Conservation (phyloP, 129 eudicot species). For the Arctium minus region DNA sequence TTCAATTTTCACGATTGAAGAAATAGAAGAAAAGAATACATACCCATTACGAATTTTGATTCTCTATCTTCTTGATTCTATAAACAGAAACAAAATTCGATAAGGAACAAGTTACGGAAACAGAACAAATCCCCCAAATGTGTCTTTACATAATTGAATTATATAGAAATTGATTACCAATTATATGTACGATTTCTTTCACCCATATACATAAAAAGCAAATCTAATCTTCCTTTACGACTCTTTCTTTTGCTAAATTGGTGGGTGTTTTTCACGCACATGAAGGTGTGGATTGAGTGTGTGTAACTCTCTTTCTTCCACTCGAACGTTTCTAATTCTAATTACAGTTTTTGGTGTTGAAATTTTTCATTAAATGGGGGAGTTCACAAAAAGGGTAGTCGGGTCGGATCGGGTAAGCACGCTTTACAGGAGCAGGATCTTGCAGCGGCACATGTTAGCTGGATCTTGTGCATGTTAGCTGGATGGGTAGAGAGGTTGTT, state of each 20-base stretch:
- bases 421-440: constrained; percentile 19
- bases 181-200: background rate
- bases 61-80: constrained; percentile 27
- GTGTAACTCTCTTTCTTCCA: background rate
- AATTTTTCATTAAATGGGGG: constrained; percentile 20
- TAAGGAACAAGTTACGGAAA: background rate
- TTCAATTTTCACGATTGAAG: background rate
- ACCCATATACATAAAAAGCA: background rate
- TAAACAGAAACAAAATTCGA: constrained; percentile 4
- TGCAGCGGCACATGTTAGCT: constrained; percentile 32
- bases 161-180: constrained; percentile 8
- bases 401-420: constrained; percentile 29
- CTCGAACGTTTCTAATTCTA: constrained; percentile 4
- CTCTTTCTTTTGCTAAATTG: background rate
- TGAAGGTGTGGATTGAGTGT: constrained; percentile 7
- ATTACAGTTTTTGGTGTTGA: background rate
- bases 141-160: background rate
- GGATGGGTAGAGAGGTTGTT: constrained; percentile 7
- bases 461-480: constrained; percentile 43
- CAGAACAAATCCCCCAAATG: constrained; percentile 7
- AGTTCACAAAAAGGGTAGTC: constrained; percentile 23
- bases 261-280: constrained; percentile 8
- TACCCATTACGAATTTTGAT: constrained; percentile 53
- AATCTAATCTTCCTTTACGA: background rate
- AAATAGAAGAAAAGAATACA: constrained; percentile 14